Base-by-base conservation (phyloP, 1,139 yeast genomes). In the Saccharomycopsis crataegensis region DNA sequence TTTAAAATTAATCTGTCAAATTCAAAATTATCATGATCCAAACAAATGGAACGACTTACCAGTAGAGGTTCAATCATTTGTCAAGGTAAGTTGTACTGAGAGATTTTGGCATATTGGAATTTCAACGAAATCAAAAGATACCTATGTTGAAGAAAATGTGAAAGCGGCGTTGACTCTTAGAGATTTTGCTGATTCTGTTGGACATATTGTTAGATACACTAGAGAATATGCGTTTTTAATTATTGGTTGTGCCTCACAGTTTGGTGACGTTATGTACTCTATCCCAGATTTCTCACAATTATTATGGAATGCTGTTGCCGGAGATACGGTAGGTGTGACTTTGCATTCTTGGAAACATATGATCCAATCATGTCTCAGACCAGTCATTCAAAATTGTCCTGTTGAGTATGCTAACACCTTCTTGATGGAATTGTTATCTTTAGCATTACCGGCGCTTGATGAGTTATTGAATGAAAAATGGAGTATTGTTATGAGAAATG, bases 31-130 rank as follows among this genome's bases (percentile, higher is more conserved):
- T 63, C 97, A 91, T 66, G 86, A 93, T 64, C 96, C 98, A 0
- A 85, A 75, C 22, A 91, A 93, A 66, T 93, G 99, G 98, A 74
- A 73, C 14, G 87, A 82, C 48, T 74, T 94, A 50, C 98, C 99
- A 0, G 79, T 78, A 3, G 95, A 89, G 55, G 97, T 93, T 1
- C 97, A 88, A 65, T 76, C 93, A 1, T 93, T 94, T 73, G 96
- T 93, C 12, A 78, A 80, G 60, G 86, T 88, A 62, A 85, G 95
- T 60, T 86, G 96, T 50, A 81, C 84, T 66, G 99, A 94, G 70
- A 76, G 98, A 62, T 93, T 93, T 67, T 94, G 99, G 99, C 98
- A 94, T 65, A 96, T 91, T 59, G 99, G 99, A 16, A 95, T 95
- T 22, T 88, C 96, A 1, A 87, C 88, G 56, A 96, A 93, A 68